Percentiles rank a stretch among this genome's conserved stretches.
Evolutionary conservation across 2,329 filamentous ascomycete species (phyloP).

Genomic region (Periconia digitata): DNA sequence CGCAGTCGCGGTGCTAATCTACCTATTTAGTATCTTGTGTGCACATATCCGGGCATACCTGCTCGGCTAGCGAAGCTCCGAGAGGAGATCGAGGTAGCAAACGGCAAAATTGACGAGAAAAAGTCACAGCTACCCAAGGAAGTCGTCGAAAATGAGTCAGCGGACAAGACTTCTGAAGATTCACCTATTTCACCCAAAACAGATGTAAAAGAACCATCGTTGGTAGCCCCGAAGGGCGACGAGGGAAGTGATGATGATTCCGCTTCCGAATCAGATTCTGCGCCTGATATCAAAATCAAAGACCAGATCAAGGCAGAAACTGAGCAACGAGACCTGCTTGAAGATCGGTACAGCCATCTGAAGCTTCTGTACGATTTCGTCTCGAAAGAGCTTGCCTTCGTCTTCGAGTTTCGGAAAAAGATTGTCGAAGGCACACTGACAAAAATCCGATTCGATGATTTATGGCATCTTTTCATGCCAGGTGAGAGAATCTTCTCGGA

Average conservation of each 20-base stretch:
- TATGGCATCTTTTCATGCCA: constrained; percentile 12
- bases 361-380: constrained; percentile 2
- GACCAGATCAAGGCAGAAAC: background rate
- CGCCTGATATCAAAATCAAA: no score
- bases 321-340: background rate
- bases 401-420: background rate
- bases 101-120: background rate
- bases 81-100: background rate
- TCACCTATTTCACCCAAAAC: no score
- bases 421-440: background rate
- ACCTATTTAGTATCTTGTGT: background rate
- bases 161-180: no score
- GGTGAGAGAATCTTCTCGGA: constrained; percentile 6
- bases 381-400: background rate
- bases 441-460: constrained; percentile 7
- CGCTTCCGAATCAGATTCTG: background rate
- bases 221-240: no score
- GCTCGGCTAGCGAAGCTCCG: background rate
- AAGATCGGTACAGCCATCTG: background rate
- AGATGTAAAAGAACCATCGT: no score
- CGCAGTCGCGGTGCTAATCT: no score
- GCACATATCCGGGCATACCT: background rate
- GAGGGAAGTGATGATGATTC: no score
- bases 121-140: background rate
- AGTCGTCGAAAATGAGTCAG: background rate